Evolutionary conservation across 2,329 filamentous ascomycete genomes (phyloP).

Genomic region (Colletotrichum zoysiae): DNA sequence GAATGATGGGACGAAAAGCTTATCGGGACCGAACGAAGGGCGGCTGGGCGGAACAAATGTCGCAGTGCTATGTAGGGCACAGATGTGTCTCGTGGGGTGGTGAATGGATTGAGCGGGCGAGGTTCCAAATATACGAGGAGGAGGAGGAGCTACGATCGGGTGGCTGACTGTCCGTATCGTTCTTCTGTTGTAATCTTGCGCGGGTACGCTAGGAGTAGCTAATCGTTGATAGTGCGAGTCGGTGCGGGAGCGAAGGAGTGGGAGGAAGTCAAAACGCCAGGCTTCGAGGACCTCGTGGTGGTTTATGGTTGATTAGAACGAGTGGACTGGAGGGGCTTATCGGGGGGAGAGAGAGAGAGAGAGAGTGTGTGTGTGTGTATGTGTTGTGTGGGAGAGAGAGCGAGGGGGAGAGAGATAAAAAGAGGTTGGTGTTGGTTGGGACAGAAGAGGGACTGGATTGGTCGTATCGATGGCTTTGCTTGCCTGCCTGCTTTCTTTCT

Average conservation of each 20-base stretch:
- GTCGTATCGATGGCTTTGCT: background rate
- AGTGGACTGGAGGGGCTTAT: constrained; percentile 6
- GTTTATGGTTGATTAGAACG: constrained; percentile 19
- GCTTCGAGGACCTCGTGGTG: constrained; percentile 29
- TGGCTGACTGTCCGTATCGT: background rate
- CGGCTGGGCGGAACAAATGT: background rate
- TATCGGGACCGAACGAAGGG: constrained; percentile 20
- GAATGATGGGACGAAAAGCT: constrained; percentile 35
- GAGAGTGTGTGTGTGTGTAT: too few relatives aligned
- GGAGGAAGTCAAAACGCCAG: constrained; percentile 35
- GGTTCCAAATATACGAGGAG: background rate
- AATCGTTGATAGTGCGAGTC: constrained; percentile 14
- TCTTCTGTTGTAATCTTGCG: constrained; percentile 6
- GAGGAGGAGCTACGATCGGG: background rate
- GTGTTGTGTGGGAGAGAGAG: background rate
- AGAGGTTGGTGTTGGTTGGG: background rate
- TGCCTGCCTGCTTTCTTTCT: background rate
- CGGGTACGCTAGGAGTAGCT: constrained; percentile 9
- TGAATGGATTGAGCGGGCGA: background rate
- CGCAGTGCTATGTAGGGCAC: background rate
- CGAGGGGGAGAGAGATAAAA: background rate
- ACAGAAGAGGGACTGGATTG: constrained; percentile 3
- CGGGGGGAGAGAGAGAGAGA: background rate
- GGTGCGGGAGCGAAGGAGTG: constrained; percentile 29
- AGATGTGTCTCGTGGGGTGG: background rate